Percentiles rank a stretch among this genome's conserved stretches.
phyloP scores from a whole-genome alignment of 179 eudicot genomes.

The Amaranthus tricolor region DNA sequence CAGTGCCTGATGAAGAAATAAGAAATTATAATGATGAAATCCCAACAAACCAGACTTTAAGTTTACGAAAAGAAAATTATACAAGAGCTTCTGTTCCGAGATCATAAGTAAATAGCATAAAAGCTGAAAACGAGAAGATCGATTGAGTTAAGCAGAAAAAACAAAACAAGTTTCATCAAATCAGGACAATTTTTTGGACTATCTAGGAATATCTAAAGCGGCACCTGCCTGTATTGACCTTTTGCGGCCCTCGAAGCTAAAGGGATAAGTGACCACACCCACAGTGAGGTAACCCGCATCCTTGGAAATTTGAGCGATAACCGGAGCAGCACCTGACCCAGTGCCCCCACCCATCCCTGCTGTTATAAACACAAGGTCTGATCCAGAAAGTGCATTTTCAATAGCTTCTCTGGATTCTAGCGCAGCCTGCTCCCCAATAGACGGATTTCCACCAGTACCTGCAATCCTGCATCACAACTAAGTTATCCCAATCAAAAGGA shows the following conservation, averaged over 20 bases:
- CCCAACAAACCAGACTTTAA: not conserved
- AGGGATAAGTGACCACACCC: constrained; percentile 97
- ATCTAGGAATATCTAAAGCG: not conserved
- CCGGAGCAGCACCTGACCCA: constrained; percentile 98
- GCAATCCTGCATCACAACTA: constrained; percentile 28
- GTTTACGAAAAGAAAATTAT: not conserved
- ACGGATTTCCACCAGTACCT: constrained; percentile 99
- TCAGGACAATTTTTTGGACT: not conserved
- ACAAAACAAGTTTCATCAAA: constrained; percentile 3
- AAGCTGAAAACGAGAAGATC: too few species aligned
- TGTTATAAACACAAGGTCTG: constrained; percentile 95
- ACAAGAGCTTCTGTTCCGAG: too few species aligned
- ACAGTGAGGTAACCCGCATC: constrained; percentile 96
- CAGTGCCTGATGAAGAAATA: constrained; percentile 60
- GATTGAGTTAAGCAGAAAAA: not conserved
- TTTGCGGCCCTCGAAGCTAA: constrained; percentile 97
- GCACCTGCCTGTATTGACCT: constrained; percentile 88
- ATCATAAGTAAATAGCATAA: too few species aligned
- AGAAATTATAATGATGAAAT: constrained; percentile 4
- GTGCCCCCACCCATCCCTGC: constrained; percentile 99
- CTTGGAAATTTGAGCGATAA: constrained; percentile 86
- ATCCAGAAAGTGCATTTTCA: constrained; percentile 80
- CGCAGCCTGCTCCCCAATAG: constrained; percentile 94
- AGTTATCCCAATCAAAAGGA: too few species aligned
- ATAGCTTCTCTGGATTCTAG: constrained; percentile 92